Percentiles rank a stretch among this genome's conserved stretches.
phyloP scores from a whole-genome alignment of 805 yeast genomes.

The Pichia heedii region DNA sequence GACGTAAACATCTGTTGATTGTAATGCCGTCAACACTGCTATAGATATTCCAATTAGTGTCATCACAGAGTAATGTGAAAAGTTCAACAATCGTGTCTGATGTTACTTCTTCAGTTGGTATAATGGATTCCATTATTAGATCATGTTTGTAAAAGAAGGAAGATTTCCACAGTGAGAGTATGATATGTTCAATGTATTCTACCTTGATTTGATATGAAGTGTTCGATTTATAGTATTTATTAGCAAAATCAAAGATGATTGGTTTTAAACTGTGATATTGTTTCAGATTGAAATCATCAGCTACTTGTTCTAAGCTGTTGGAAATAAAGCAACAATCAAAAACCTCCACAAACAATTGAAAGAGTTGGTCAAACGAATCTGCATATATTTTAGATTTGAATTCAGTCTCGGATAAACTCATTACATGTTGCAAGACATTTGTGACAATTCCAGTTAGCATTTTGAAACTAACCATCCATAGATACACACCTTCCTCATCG shows the following conservation, averaged over 20 bases:
- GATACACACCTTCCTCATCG: conserved; percentile 14
- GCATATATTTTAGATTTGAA: conserved; percentile 8
- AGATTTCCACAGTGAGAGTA: conserved; percentile 44
- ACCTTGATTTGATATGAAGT: conserved; percentile 1
- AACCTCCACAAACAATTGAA: conserved; percentile 35
- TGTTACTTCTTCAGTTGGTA: neutral
- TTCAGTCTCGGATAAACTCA: neutral
- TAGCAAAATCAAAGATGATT: conserved; percentile 27
- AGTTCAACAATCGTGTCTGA: neutral
- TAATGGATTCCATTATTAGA: conserved; percentile 24
- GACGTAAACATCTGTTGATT: conserved; percentile 33
- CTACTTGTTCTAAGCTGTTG: conserved; percentile 10
- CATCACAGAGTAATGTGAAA: conserved; percentile 24
- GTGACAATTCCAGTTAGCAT: conserved; percentile 30
- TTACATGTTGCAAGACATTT: conserved; percentile 23
- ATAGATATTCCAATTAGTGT: conserved; percentile 40
- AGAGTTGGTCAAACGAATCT: conserved; percentile 19
- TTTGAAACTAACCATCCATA: conserved; percentile 48
- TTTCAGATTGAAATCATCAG: conserved; percentile 11
- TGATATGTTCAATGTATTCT: conserved; percentile 32
- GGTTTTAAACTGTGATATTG: conserved; percentile 33
- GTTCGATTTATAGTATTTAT: conserved; percentile 22
- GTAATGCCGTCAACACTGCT: conserved; percentile 53
- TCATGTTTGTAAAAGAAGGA: conserved; percentile 54
- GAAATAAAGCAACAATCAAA: conserved; percentile 34